Conservation (phyloP, 75 land plant genomes). For the Sequoiadendron giganteum region DNA sequence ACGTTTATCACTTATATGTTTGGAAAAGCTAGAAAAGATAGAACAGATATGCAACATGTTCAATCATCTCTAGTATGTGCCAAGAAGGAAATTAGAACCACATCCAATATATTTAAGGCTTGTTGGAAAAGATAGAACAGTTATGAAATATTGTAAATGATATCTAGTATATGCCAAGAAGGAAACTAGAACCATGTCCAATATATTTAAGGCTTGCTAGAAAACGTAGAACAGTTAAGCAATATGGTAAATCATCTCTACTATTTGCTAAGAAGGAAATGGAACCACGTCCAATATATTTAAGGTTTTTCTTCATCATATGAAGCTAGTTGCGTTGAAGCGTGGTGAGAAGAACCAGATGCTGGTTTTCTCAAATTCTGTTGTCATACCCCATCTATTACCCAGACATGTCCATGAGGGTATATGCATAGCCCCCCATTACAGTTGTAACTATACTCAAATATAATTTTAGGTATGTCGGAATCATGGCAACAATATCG, state of each 20-base stretch:
- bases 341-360: not conserved
- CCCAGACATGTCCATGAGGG: not conserved
- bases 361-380: not conserved
- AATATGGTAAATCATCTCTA: not conserved
- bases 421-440: not conserved
- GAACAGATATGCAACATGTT: not conserved
- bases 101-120: no score
- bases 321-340: not conserved
- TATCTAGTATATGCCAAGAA: no score
- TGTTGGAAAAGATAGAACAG: no score
- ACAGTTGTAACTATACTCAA: not conserved
- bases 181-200: no score
- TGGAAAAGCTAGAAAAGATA: not conserved
- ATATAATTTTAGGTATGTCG: not conserved
- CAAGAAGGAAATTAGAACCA: no score
- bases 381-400: not conserved
- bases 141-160: not conserved
- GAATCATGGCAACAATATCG: not conserved
- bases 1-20: not conserved
- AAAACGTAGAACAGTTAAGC: not conserved
- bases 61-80: no score
- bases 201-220: no score
- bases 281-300: not conserved
- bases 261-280: not conserved
- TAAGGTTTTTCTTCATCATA: not conserved